A percentile compares a stretch with the other conserved stretches of the same genome.
phyloP scores from a whole-genome alignment of 768 basidiomycete genomes.

The Hygrocybe punicea region DNA sequence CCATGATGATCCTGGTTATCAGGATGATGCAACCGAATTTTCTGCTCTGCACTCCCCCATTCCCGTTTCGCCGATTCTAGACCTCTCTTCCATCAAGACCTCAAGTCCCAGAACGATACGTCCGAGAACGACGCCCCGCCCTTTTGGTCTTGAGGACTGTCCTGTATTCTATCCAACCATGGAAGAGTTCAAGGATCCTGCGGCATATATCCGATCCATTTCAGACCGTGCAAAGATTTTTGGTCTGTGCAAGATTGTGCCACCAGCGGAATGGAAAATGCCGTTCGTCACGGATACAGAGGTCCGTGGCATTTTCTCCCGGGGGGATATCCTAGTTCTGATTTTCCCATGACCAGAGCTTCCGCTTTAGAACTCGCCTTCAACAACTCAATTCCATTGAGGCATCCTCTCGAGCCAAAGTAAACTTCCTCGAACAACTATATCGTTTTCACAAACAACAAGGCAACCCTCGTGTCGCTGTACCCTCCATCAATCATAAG shows the following conservation, averaged over 20 bases:
- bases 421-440: slow-evolving; percentile 96
- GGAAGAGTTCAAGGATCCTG: slow-evolving; percentile 94
- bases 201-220: slow-evolving; percentile 87
- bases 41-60: slow-evolving; percentile 56
- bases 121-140: slow-evolving; percentile 49
- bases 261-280: slow-evolving; percentile 92
- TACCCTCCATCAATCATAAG: slow-evolving; percentile 91
- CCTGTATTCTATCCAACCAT: slow-evolving; percentile 82
- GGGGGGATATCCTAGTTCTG: slow-evolving; percentile 36
- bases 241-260: slow-evolving; percentile 95
- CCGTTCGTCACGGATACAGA: slow-evolving; percentile 94
- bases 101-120: slow-evolving; percentile 43
- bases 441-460: slow-evolving; percentile 97
- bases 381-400: slow-evolving; percentile 96
- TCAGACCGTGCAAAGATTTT: slow-evolving; percentile 64
- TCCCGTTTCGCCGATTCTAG: slow-evolving; percentile 57
- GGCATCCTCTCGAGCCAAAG: slow-evolving; percentile 91
- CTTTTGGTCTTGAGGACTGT: slow-evolving; percentile 86
- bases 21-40: slow-evolving; percentile 47
- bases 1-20: slow-evolving; percentile 50
- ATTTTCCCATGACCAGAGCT: slow-evolving; percentile 49
- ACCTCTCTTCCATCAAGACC: slow-evolving; percentile 72
- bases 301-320: slow-evolving; percentile 47
- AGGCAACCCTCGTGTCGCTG: slow-evolving; percentile 83
- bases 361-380: slow-evolving; percentile 93